These are phyloP conservation scores for Candida chilensis DNA, from an alignment of 805 yeast species.

Conservation along the genomic window DNA sequence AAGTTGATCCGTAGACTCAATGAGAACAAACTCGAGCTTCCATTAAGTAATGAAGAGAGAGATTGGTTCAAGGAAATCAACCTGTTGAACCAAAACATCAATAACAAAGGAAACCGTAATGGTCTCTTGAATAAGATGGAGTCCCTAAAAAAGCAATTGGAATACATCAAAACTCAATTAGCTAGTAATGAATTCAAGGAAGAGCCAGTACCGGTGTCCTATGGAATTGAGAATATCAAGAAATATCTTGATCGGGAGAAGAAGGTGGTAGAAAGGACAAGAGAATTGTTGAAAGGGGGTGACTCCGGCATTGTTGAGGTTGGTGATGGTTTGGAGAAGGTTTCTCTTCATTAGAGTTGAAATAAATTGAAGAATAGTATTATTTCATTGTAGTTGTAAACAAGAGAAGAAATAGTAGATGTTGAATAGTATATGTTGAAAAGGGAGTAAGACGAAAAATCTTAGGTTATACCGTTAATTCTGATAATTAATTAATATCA, in stretches of 20 bases:
- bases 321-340: too few relatives aligned
- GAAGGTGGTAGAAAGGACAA: conserved; percentile 19
- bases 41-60: conserved; percentile 29
- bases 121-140: conserved; percentile 13
- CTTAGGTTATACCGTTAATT: too few relatives aligned
- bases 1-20: conserved; percentile 15
- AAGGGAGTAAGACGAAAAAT: too few relatives aligned
- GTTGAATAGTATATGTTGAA: too few relatives aligned
- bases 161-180: conserved; percentile 14
- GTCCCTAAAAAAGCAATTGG: conserved; percentile 14
- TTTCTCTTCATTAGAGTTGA: too few relatives aligned
- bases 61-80: conserved; percentile 36
- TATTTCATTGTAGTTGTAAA: too few relatives aligned
- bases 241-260: conserved; percentile 17
- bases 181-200: conserved; percentile 5
- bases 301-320: too few relatives aligned
- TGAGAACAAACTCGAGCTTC: conserved; percentile 11
- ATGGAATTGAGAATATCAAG: neutral
- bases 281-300: conserved; percentile 11
- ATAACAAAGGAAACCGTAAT: conserved; percentile 5
- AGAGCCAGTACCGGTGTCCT: too few relatives aligned
- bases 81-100: conserved; percentile 16
- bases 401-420: too few relatives aligned
- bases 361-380: too few relatives aligned
- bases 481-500: too few relatives aligned